Evolutionary conservation across 2,329 filamentous ascomycete species (phyloP).

Genomic region (Aspergillus transmontanensis): DNA sequence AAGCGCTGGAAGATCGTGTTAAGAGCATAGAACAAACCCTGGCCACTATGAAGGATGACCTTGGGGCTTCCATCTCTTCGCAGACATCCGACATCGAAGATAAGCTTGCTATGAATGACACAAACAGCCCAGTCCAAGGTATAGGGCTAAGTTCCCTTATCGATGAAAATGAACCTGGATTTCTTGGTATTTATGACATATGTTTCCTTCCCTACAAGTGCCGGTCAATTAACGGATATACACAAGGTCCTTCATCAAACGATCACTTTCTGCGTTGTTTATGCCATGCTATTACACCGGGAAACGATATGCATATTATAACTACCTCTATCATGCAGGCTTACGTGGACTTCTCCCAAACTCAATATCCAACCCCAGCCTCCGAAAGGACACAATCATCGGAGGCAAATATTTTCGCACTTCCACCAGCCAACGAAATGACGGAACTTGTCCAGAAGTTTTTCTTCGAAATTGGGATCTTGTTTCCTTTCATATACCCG

Average conservation of each 20-base stretch:
- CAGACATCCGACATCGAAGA: neutral
- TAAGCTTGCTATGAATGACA: neutral
- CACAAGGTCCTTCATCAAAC: neutral
- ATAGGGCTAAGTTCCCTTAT: slow-evolving; percentile 41
- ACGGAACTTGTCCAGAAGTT: slow-evolving; percentile 22
- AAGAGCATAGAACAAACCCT: slow-evolving; percentile 31
- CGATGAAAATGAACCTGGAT: slow-evolving; percentile 40
- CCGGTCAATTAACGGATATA: neutral
- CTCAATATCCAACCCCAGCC: neutral
- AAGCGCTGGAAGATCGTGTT: slow-evolving; percentile 31
- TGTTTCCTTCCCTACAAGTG: neutral
- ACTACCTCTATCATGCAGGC: neutral
- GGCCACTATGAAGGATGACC: slow-evolving; percentile 8
- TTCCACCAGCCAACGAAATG: slow-evolving; percentile 18
- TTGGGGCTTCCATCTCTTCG: slow-evolving; percentile 8
- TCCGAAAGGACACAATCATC: neutral
- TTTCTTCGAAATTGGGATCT: slow-evolving; percentile 30
- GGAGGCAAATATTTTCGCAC: slow-evolving; percentile 25
- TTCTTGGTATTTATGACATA: slow-evolving; percentile 35
- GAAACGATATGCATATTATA: neutral
- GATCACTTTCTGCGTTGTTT: neutral
- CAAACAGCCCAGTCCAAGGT: slow-evolving; percentile 32
- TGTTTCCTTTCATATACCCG: slow-evolving; percentile 34
- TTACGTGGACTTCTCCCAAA: neutral
- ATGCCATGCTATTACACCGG: neutral